phyloP scores from a whole-genome alignment of 179 eudicot genomes.

The Patellifolia procumbens region DNA sequence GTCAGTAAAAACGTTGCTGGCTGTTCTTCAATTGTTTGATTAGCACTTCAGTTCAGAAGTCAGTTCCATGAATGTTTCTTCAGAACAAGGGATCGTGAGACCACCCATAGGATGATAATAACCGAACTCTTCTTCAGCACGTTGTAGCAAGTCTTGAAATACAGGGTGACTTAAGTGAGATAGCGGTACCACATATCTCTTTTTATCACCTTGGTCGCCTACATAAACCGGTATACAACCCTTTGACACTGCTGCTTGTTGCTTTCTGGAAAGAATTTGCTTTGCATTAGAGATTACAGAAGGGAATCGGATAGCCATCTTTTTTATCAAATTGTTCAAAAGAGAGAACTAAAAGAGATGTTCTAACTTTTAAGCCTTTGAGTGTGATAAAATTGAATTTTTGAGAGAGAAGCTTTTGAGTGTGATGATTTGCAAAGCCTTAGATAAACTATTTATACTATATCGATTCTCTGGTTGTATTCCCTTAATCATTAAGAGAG shows the following conservation, averaged over 20 bases:
- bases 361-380: too few relatives aligned
- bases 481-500: neutral
- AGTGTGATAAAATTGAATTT: too few relatives aligned
- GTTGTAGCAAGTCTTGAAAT: conserved; percentile 34
- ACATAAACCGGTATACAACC: too few relatives aligned
- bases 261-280: too few relatives aligned
- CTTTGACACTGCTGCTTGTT: too few relatives aligned
- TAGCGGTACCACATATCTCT: too few relatives aligned
- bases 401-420: neutral
- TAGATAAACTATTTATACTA: conserved; percentile 21
- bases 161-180: too few relatives aligned
- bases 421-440: conserved; percentile 1
- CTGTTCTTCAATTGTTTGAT: neutral
- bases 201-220: too few relatives aligned
- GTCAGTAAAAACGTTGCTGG: neutral
- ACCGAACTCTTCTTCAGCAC: conserved; percentile 43
- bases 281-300: too few relatives aligned
- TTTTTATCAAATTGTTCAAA: neutral
- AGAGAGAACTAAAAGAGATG: neutral
- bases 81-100: conserved; percentile 37
- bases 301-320: conserved; percentile 46
- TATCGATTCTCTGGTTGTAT: conserved; percentile 29
- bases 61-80: conserved; percentile 31
- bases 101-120: conserved; percentile 47
- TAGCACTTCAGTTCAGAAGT: conserved; percentile 23